Conservation (phyloP, 2,329 filamentous ascomycete species). For the Clonostachys sp. region DNA sequence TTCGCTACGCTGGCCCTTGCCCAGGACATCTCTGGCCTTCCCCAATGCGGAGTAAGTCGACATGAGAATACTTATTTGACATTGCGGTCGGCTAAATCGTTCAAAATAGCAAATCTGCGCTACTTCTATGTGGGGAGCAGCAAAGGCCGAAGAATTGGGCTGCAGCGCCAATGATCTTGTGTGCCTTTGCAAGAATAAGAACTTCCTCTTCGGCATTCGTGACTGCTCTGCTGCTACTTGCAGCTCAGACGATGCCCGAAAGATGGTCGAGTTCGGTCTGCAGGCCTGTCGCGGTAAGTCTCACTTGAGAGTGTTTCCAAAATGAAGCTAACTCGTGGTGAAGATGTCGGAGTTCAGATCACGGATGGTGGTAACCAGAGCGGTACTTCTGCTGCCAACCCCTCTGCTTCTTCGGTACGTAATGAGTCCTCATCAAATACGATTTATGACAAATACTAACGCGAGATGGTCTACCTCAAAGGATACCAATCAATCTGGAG, state of each 20-base stretch:
- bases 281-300: slow-evolving; percentile 22
- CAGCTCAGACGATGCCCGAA: slow-evolving; percentile 22
- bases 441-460: neutral
- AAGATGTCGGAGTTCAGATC: slow-evolving; percentile 26
- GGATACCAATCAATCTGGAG: too few relatives aligned
- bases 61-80: neutral
- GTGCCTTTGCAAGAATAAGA: slow-evolving; percentile 40
- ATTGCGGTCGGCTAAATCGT: slow-evolving; percentile 6
- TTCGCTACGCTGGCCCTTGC: slow-evolving; percentile 32
- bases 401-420: neutral
- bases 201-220: slow-evolving; percentile 44
- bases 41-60: slow-evolving; percentile 49
- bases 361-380: slow-evolving; percentile 7
- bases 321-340: neutral
- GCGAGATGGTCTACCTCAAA: too few relatives aligned
- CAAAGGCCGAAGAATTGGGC: slow-evolving; percentile 35
- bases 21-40: slow-evolving; percentile 35
- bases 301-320: neutral
- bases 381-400: slow-evolving; percentile 1
- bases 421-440: too few relatives aligned
- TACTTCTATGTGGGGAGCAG: slow-evolving; percentile 39
- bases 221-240: slow-evolving; percentile 45
- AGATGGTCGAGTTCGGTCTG: slow-evolving; percentile 31
- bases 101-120: slow-evolving; percentile 41
- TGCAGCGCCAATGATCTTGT: slow-evolving; percentile 33